These are phyloP conservation scores for Steccherinum ochraceum DNA, from an alignment of 768 basidiomycete genomes.

Conservation along the genomic window DNA sequence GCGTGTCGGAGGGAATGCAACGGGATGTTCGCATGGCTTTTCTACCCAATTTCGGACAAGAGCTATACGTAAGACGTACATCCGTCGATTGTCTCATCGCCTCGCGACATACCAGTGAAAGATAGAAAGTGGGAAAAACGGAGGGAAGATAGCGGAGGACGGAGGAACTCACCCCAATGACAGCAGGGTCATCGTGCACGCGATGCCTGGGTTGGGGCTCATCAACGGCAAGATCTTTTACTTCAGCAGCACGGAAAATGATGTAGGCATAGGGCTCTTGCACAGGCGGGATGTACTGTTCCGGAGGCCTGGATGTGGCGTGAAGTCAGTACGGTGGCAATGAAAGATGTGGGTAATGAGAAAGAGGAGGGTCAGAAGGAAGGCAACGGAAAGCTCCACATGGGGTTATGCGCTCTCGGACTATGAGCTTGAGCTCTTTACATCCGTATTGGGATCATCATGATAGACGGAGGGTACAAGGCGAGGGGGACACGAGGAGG, in stretches of 20 bases:
- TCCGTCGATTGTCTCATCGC: conserved; percentile 41
- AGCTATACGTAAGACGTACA: conserved; percentile 32
- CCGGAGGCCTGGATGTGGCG: conserved; percentile 43
- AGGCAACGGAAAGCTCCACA: conserved; percentile 66
- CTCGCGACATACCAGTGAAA: no score
- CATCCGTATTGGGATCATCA: conserved; percentile 36
- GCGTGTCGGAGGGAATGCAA: conserved; percentile 54
- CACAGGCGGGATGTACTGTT: conserved; percentile 78
- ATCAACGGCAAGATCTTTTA: conserved; percentile 85
- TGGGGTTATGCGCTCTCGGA: conserved; percentile 38
- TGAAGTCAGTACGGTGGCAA: conserved; percentile 20
- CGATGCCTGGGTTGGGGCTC: conserved; percentile 49
- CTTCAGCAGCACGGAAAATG: conserved; percentile 86
- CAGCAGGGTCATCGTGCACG: conserved; percentile 81
- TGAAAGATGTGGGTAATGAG: conserved; percentile 1
- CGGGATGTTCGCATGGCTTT: conserved; percentile 45
- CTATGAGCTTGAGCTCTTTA: conserved; percentile 30
- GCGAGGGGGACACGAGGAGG: neutral
- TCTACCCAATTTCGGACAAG: conserved; percentile 38
- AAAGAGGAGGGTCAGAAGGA: conserved; percentile 41
- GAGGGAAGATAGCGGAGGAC: conserved; percentile 7
- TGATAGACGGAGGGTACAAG: conserved; percentile 4
- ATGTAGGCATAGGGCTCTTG: conserved; percentile 85
- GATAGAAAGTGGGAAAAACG: conserved; percentile 5
- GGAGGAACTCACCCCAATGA: conserved; percentile 58